Conservation (phyloP, 495 filamentous ascomycete genomes). For the Emericellopsis terricola region DNA sequence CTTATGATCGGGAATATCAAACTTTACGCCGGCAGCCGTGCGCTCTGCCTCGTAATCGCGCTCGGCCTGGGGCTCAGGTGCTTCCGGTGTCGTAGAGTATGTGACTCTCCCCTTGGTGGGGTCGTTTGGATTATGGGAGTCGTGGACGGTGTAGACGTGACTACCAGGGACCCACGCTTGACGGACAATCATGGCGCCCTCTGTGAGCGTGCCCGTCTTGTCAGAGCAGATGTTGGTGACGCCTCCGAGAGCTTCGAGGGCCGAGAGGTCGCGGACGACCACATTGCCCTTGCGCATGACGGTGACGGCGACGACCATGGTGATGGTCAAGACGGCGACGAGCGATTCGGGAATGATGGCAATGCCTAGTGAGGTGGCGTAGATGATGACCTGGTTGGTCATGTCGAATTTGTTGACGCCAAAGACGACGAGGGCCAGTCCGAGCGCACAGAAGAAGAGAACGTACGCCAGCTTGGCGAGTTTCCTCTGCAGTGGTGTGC, state of each 20-base stretch:
- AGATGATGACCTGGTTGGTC: constrained; percentile 58
- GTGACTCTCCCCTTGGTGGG: constrained; percentile 38
- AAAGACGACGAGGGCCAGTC: constrained; percentile 67
- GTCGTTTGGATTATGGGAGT: constrained; percentile 38
- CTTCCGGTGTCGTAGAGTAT: constrained; percentile 14
- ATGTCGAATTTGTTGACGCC: constrained; percentile 54
- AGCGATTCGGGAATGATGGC: constrained; percentile 57
- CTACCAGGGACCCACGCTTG: constrained; percentile 61
- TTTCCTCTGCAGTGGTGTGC: constrained; percentile 71
- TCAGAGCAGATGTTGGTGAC: constrained; percentile 83
- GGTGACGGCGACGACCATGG: constrained; percentile 32
- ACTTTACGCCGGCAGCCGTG: constrained; percentile 32
- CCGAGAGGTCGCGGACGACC: constrained; percentile 50
- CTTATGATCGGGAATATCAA: constrained; percentile 30
- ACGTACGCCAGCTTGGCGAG: constrained; percentile 57
- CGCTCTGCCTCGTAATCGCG: constrained; percentile 32
- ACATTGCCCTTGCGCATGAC: constrained; percentile 21
- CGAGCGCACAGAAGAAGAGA: constrained; percentile 54
- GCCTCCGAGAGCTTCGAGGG: constrained; percentile 67
- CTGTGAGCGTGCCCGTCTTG: constrained; percentile 72
- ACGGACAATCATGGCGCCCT: constrained; percentile 60
- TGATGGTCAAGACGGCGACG: constrained; percentile 53
- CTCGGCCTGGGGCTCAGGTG: constrained; percentile 9
- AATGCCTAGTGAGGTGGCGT: constrained; percentile 58
- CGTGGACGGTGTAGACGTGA: constrained; percentile 35